Evolutionary conservation across 2,329 filamentous ascomycete genomes (phyloP).

Genomic region (Pseudocercospora macadamiae): DNA sequence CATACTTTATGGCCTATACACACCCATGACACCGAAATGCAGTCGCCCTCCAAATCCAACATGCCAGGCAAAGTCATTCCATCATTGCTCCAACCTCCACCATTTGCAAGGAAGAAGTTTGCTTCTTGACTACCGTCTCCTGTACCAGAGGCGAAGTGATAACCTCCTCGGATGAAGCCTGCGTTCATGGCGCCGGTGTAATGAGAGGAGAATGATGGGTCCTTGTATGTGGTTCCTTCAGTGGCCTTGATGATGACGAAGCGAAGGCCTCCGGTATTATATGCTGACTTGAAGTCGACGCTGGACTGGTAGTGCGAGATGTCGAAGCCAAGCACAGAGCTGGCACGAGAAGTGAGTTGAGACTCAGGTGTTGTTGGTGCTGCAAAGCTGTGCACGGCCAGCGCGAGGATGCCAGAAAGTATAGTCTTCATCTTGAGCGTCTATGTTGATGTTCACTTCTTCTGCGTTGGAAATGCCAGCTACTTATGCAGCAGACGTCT

Average conservation of each 20-base stretch:
- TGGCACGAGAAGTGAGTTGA: conserved; percentile 15
- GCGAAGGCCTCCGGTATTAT: conserved; percentile 35
- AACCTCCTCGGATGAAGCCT: conserved; percentile 58
- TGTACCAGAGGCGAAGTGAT: conserved; percentile 59
- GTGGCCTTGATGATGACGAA: conserved; percentile 41
- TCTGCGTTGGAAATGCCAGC: not conserved
- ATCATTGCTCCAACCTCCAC: conserved; percentile 59
- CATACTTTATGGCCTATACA: not conserved
- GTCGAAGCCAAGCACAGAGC: conserved; percentile 38
- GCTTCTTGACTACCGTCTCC: conserved; percentile 54
- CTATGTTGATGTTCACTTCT: not conserved
- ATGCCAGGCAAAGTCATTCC: conserved; percentile 61
- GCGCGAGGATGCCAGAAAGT: not conserved
- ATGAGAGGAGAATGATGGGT: conserved; percentile 49
- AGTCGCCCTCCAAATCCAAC: conserved; percentile 59
- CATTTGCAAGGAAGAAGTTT: conserved; percentile 55
- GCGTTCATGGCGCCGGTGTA: conserved; percentile 56
- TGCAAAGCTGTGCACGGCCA: conserved; percentile 14
- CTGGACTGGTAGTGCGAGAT: conserved; percentile 40
- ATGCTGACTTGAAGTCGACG: conserved; percentile 39
- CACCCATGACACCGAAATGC: conserved; percentile 50
- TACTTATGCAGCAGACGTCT: not conserved
- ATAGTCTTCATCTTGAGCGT: conserved; percentile 6
- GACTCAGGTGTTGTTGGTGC: conserved; percentile 1
- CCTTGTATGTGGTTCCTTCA: conserved; percentile 22